phyloP scores from a whole-genome alignment of 2,329 filamentous ascomycete genomes.

The Neofusicoccum parvum region DNA sequence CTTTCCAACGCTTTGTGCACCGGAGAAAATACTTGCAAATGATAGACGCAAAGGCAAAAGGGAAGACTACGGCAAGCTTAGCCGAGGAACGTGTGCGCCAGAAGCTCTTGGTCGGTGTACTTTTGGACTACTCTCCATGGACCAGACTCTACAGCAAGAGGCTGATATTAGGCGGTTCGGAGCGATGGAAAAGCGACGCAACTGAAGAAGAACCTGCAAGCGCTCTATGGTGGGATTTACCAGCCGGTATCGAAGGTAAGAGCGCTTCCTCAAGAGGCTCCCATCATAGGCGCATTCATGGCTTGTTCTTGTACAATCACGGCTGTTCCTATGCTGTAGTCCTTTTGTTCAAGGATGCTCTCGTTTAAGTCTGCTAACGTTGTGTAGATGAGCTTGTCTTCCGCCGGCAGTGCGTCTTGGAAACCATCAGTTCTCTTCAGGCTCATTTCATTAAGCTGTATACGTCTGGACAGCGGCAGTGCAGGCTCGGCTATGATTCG shows the following conservation, averaged over 20 bases:
- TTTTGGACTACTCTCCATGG: constrained; percentile 64
- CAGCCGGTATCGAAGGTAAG: constrained; percentile 66
- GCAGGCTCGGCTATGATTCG: constrained; percentile 73
- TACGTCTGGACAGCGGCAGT: constrained; percentile 67
- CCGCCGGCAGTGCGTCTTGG: constrained; percentile 67
- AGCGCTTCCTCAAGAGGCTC: not conserved
- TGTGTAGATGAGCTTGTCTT: constrained; percentile 64
- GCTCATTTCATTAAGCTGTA: constrained; percentile 69
- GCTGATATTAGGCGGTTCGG: constrained; percentile 66
- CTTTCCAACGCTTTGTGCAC: constrained; percentile 58
- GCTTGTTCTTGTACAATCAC: not conserved
- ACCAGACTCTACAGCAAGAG: constrained; percentile 66
- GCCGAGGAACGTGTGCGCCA: constrained; percentile 69
- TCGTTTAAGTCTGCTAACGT: not conserved
- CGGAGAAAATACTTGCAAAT: constrained; percentile 45
- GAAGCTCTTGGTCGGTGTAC: constrained; percentile 67
- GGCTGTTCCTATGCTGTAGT: not conserved
- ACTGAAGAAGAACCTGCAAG: constrained; percentile 38
- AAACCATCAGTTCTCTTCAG: constrained; percentile 70
- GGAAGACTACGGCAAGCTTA: constrained; percentile 42
- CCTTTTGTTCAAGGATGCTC: not conserved
- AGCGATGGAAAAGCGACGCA: constrained; percentile 52
- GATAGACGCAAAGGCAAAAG: constrained; percentile 48
- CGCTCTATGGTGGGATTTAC: constrained; percentile 73
- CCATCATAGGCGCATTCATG: not conserved